phyloP scores from a whole-genome alignment of 345 rosid species.

The Eucalyptus marginata region DNA sequence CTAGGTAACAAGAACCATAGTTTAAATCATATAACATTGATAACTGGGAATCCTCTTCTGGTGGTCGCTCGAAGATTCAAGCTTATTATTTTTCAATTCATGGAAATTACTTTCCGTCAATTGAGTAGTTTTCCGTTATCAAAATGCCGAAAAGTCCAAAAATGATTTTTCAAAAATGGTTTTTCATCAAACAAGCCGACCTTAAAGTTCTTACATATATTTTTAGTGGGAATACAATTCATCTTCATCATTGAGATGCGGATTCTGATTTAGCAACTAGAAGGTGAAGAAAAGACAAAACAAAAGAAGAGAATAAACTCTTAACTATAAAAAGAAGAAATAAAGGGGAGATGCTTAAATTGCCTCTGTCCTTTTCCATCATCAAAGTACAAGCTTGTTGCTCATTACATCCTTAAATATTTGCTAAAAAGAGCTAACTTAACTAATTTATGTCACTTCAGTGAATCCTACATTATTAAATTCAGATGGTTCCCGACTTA shows the following conservation, averaged over 20 bases:
- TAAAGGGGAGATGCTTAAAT: not conserved
- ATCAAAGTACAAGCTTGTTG: not conserved
- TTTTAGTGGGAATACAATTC: not conserved
- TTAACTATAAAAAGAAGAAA: not conserved
- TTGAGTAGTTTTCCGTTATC: not conserved
- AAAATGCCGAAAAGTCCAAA: not conserved
- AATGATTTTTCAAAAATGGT: not conserved
- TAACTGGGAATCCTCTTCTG: not conserved
- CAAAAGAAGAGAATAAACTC: not conserved
- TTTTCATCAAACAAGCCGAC: not conserved
- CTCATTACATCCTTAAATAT: not conserved
- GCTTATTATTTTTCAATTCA: not conserved
- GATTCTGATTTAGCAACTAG: not conserved
- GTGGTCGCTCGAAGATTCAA: not conserved
- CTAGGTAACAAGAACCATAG: not conserved
- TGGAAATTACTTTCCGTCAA: not conserved
- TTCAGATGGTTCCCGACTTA: not conserved
- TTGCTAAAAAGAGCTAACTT: not conserved
- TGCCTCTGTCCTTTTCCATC: not conserved
- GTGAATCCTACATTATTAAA: not conserved
- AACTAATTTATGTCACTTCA: not conserved
- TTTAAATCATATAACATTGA: not conserved
- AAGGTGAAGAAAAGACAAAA: not conserved
- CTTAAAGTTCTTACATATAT: not conserved
- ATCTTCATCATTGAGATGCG: not conserved